A percentile compares a stretch with the other conserved stretches of the same genome.
Evolutionary conservation across 2,329 filamentous ascomycete genomes (phyloP).

Genomic region (Fusarium agapanthi): DNA sequence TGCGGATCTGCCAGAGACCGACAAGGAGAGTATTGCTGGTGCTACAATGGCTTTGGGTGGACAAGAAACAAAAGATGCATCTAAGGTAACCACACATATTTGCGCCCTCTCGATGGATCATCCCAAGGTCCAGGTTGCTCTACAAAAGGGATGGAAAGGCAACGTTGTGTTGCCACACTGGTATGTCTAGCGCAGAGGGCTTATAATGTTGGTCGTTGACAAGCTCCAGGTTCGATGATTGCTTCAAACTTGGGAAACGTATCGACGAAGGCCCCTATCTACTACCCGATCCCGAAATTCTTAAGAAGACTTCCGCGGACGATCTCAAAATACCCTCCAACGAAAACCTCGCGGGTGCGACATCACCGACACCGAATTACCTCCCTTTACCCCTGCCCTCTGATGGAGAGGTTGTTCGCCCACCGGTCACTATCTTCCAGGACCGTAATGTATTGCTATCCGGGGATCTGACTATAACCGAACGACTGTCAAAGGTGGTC

Average conservation of each 20-base stretch:
- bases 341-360: constrained; percentile 73
- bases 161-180: constrained; percentile 95
- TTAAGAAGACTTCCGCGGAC: constrained; percentile 67
- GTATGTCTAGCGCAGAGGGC: constrained; percentile 54
- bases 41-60: constrained; percentile 91
- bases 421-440: constrained; percentile 77
- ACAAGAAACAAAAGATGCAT: constrained; percentile 75
- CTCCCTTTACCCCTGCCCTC: constrained; percentile 51
- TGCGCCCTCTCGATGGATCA: constrained; percentile 82
- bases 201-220: neutral
- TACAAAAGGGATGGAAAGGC: constrained; percentile 71
- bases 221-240: constrained; percentile 87
- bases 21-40: constrained; percentile 91
- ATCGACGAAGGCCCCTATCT: constrained; percentile 90
- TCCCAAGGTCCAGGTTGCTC: constrained; percentile 71
- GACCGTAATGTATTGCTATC: constrained; percentile 82
- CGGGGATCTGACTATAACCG: constrained; percentile 74
- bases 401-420: constrained; percentile 51
- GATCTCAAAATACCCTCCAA: constrained; percentile 65
- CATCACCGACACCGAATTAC: constrained; percentile 57
- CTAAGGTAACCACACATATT: constrained; percentile 84
- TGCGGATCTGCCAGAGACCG: constrained; percentile 82
- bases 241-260: constrained; percentile 88
- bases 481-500: constrained; percentile 72
- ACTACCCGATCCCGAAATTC: constrained; percentile 85